phyloP scores from a whole-genome alignment of 2,329 filamentous ascomycete species.

The Trichoderma koningii region DNA sequence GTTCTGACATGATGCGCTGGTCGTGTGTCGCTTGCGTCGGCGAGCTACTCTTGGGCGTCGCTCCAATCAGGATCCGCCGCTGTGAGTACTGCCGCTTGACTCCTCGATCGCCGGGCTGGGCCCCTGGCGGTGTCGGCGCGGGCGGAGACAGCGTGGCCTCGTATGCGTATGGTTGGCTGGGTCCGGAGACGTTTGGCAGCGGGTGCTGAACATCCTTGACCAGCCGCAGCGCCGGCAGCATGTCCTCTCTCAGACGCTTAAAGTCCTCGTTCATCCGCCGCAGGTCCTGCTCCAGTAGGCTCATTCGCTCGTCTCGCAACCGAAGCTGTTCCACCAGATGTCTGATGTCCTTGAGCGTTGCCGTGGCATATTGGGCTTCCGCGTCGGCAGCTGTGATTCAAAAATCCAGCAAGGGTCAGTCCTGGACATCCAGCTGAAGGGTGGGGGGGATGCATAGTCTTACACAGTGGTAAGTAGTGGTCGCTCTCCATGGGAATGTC shows the following conservation, averaged over 20 bases:
- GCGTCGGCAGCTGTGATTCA: slow-evolving; percentile 74
- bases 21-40: slow-evolving; percentile 74
- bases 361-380: slow-evolving; percentile 79
- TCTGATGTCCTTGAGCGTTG: slow-evolving; percentile 90
- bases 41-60: slow-evolving; percentile 73
- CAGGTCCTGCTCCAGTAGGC: slow-evolving; percentile 78
- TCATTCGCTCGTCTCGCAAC: slow-evolving; percentile 87
- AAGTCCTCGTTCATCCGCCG: slow-evolving; percentile 86
- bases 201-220: slow-evolving; percentile 91
- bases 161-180: slow-evolving; percentile 51
- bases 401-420: slow-evolving; percentile 31
- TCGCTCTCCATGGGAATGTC: slow-evolving; percentile 89
- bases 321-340: slow-evolving; percentile 87
- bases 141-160: slow-evolving; percentile 56
- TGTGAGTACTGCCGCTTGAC: slow-evolving; percentile 74
- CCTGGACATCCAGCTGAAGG: not conserved
- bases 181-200: slow-evolving; percentile 58
- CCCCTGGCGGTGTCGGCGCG: slow-evolving; percentile 57
- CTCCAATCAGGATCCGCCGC: slow-evolving; percentile 71
- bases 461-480: slow-evolving; percentile 92
- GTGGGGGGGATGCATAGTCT: slow-evolving; percentile 7
- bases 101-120: slow-evolving; percentile 51
- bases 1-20: slow-evolving; percentile 59
- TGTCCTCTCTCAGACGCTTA: slow-evolving; percentile 82
- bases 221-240: slow-evolving; percentile 85